Evolutionary conservation across 192 early-diverging fungal species (phyloP), one percentile per base, ranked within the genome.

Genomic region (Linnemannia hyalina): DNA sequence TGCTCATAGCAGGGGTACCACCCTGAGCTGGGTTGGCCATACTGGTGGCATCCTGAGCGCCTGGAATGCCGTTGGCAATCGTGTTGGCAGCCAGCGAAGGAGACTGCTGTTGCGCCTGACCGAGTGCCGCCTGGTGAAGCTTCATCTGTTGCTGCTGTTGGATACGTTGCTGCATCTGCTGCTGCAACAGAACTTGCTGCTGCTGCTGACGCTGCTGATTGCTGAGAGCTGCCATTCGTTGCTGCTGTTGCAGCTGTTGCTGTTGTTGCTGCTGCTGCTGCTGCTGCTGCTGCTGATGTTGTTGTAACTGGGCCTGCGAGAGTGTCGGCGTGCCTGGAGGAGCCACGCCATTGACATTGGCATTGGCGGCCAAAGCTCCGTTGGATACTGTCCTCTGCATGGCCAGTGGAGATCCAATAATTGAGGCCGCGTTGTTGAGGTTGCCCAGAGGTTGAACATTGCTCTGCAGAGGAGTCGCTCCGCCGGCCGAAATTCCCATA

Each of bases 321-420:
- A 86, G 40, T 0, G 75, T 86, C 0, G 84, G 84, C 0, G 84
- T 86, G n/a, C 79, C 75, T 49, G 80, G 79, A 55, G 71, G 41
- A 9, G 65, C 75, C 6, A 40, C 70, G 26, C 57, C 74, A 63
- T 80, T 85, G 7, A 70, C 22, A 20, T 20, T 32, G 29, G 70
- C 75, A 32, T 70, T 69, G n/a, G n/a, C 70, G 11, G 32, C 57
- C 15, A 42, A 47, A 16, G 70, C 70, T 32, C 75, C 63, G 42
- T 70, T 78, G 7, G 84, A 86, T 0, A 77, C 65, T 4, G 84
- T 86, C 52, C 84, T 46, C 68, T 86, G 84, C 84, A 86, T 86
- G 6, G 47, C 41, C 8, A 86, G 63, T 6, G 84, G 84, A 3
- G 84, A 86, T 26, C 84, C 84, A 18, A 86, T 77, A 29, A 81